These are phyloP conservation scores for Leccinellum albellum DNA, from an alignment of 768 basidiomycete genomes.

Conservation along the genomic window DNA sequence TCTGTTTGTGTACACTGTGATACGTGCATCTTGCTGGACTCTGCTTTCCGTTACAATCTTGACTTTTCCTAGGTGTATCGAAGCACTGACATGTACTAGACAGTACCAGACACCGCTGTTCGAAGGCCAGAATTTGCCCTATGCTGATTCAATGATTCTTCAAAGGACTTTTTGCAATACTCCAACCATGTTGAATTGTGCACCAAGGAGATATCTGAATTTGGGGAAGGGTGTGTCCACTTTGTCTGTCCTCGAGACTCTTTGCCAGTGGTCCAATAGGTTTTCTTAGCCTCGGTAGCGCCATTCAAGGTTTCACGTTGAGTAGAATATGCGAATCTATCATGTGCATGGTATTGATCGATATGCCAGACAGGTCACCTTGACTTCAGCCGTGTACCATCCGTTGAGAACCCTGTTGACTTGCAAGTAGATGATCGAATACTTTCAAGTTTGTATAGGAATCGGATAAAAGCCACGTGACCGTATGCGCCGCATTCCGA, in stretches of 20 bases:
- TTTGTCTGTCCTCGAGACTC: background rate
- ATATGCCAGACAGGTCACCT: constrained; percentile 63
- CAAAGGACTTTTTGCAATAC: constrained; percentile 72
- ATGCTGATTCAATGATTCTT: background rate
- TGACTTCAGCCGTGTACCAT: constrained; percentile 83
- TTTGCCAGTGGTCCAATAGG: constrained; percentile 1
- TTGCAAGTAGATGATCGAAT: constrained; percentile 8
- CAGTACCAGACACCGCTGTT: constrained; percentile 68
- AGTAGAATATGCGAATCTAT: constrained; percentile 26
- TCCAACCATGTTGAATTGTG: constrained; percentile 86
- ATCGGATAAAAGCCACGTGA: too few species aligned
- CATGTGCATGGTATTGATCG: background rate
- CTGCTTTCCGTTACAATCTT: background rate
- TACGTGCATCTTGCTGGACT: constrained; percentile 22
- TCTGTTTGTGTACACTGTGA: constrained; percentile 87
- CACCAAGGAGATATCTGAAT: constrained; percentile 80
- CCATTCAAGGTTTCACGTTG: constrained; percentile 90
- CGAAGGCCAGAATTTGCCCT: constrained; percentile 52
- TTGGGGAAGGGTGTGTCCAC: constrained; percentile 69
- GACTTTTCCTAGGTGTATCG: constrained; percentile 59
- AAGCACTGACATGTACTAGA: constrained; percentile 86
- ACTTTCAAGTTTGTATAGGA: too few species aligned
- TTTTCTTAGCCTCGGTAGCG: constrained; percentile 65
- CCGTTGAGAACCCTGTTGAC: constrained; percentile 56
- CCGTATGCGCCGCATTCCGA: constrained; percentile 5